Evolutionary conservation across 2,329 filamentous ascomycete species (phyloP), one percentile per base, ranked within the genome.

Genomic region (Coleophoma eucalyptorum): DNA sequence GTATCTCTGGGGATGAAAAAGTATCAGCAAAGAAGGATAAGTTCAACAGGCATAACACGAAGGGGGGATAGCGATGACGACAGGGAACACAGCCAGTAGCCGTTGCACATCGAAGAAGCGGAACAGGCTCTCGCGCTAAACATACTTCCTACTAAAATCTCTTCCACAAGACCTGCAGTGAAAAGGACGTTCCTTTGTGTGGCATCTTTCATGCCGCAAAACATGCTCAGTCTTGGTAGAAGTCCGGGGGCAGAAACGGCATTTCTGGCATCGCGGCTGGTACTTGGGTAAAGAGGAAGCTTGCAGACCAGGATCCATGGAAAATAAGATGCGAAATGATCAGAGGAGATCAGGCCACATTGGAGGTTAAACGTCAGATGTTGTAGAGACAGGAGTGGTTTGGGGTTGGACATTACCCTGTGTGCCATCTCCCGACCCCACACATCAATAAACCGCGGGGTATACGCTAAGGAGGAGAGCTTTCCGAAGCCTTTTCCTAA

Each of bases 141-240:
- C 44, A 15, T 18, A 48, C 26, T 21, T 34, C 35, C 50, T 48
- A 19, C n/a, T 26, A 20, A 38, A 50, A 12, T 13, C 11, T 10
- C 41, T 47, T 7, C 35, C 43, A 26, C 43, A 46, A 18, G 7
- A 13, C 6, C 26, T 16, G 43, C 43, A 46, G 16, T 42, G 26
- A 18, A 42, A 48, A 13, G 49, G 49, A 65, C 79, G 79, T 63
- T 78, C 78, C 56, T 77, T 77, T 1, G 77, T 80, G 68, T 80
- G 77, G 66, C 77, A 78, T 62, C 79, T 77, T 16, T 75, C 75
- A 60, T 80, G 77, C 40, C 77, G 73, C 13, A 76, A 75, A 7
- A 78, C 75, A 56, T 80, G 77, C 50, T 77, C 77, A 5, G 77
- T 79, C 37, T 77, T 80, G 57, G 77, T 79, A 66, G 80, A 80